Conservation (phyloP, 1,284 basidiomycete species). For the Apiotrichum porosum region DNA sequence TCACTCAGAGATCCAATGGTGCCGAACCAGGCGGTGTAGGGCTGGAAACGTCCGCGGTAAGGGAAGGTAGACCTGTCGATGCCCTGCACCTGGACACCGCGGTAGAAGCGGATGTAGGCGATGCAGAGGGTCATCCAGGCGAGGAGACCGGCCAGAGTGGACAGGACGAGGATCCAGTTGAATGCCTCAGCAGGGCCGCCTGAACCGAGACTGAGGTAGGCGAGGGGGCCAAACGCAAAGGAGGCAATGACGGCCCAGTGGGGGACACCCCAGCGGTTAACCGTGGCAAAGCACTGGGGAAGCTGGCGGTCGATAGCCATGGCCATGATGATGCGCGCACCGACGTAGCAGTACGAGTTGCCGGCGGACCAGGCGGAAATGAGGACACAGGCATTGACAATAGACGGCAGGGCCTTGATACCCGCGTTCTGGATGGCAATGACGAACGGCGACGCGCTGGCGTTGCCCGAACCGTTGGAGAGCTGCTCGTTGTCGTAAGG, state of each 20-base stretch:
- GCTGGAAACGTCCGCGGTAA: background rate
- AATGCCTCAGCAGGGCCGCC: slow-evolving; percentile 63
- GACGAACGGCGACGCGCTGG: slow-evolving; percentile 25
- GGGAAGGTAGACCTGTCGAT: slow-evolving; percentile 6
- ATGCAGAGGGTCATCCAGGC: slow-evolving; percentile 59
- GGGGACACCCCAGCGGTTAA: slow-evolving; percentile 21
- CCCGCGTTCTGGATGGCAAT: slow-evolving; percentile 43
- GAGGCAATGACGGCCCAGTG: slow-evolving; percentile 59
- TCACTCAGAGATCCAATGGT: no score
- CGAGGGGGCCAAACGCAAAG: slow-evolving; percentile 58
- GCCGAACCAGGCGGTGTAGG: background rate
- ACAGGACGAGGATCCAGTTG: slow-evolving; percentile 67
- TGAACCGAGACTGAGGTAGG: slow-evolving; percentile 14
- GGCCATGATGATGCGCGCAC: slow-evolving; percentile 27
- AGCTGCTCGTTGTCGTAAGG: slow-evolving; percentile 15
- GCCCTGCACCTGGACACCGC: slow-evolving; percentile 24
- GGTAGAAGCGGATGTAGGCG: slow-evolving; percentile 29
- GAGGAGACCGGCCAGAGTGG: slow-evolving; percentile 49
- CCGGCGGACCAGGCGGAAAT: slow-evolving; percentile 45
- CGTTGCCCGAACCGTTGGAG: slow-evolving; percentile 9
- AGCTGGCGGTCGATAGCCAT: slow-evolving; percentile 31
- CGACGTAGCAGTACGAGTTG: slow-evolving; percentile 32
- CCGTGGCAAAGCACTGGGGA: slow-evolving; percentile 20
- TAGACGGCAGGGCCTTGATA: slow-evolving; percentile 38
- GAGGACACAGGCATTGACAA: slow-evolving; percentile 42